A percentile compares a stretch with the other conserved stretches of the same genome.
These are phyloP conservation scores for Colletotrichum sp. DNA, from an alignment of 2,329 filamentous ascomycete genomes.

Conservation along the genomic window DNA sequence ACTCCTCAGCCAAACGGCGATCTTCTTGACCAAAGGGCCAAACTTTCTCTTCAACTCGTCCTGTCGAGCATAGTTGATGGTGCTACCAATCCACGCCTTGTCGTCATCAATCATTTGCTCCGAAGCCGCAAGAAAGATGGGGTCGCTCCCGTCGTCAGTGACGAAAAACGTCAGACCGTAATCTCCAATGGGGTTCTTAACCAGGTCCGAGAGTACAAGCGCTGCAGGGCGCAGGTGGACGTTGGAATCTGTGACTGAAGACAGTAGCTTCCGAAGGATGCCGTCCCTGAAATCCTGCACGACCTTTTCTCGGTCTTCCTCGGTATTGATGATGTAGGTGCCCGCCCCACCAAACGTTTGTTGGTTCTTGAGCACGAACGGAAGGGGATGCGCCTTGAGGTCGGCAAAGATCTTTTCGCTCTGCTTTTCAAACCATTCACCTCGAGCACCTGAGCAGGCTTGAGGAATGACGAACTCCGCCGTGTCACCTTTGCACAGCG, in stretches of 20 bases:
- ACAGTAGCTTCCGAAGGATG: constrained; percentile 32
- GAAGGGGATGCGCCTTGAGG: constrained; percentile 27
- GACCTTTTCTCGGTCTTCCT: constrained; percentile 28
- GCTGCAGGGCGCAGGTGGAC: constrained; percentile 33
- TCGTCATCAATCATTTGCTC: constrained; percentile 36
- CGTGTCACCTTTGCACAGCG: constrained; percentile 20
- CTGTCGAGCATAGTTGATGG: constrained; percentile 35
- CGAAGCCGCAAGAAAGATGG: constrained; percentile 35
- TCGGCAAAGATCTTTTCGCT: constrained; percentile 26
- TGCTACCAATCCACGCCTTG: constrained; percentile 38
- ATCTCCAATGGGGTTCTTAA: constrained; percentile 33
- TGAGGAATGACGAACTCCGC: constrained; percentile 27
- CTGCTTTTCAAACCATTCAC: constrained; percentile 32
- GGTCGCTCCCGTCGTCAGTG: constrained; percentile 24
- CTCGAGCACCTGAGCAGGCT: constrained; percentile 29
- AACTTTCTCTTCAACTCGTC: constrained; percentile 31
- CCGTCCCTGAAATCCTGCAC: constrained; percentile 28
- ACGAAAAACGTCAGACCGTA: constrained; percentile 40
- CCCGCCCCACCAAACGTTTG: constrained; percentile 41
- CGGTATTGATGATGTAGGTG: constrained; percentile 33
- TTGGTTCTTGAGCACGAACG: constrained; percentile 43
- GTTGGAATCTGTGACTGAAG: constrained; percentile 32
- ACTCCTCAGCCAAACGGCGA: constrained; percentile 29
- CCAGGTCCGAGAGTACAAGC: constrained; percentile 34
- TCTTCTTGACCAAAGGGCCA: constrained; percentile 22